Base-by-base conservation (phyloP, 2,329 filamentous ascomycete species). In the Fusarium sp. region DNA sequence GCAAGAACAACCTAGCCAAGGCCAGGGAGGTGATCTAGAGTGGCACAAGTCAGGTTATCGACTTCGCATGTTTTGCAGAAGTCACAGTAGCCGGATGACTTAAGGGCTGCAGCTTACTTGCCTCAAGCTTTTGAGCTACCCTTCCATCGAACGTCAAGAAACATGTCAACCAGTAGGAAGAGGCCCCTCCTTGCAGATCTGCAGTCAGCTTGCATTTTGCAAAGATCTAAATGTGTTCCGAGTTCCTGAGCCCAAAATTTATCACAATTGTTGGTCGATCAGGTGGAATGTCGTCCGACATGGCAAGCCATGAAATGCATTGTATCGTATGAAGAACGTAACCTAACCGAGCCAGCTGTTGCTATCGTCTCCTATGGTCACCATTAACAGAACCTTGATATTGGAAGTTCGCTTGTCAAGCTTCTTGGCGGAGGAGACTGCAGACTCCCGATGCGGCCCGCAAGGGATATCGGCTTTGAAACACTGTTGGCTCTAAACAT, bases 401-500 rank as follows among this genome's bases (percentile, higher is more conserved):
- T 12, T 46, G 44, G 11, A 6, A 6, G 44, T 6, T 9, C 29
- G 29, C 20, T 22, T 16, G 16, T 22, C 18, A 27, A 10, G 9
- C 10, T 37, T n/a, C 47, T 52, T 52, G 49, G 49, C 32, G 7
- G 49, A 12, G 24, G n/a, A 41, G 20, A 34, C 32, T 52, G 49
- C 27, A 42, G 30, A 58, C 40, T 42, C 45, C 52, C 18, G 30
- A 51, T 65, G 45, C 46, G 34, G 41, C 46, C 27, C 37, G 42
- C 7, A 13, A 49, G 27, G 20, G 32, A 27, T 14, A 27, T 40
- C 32, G 41, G 2, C 22, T 13, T 12, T 25, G 47, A 59, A 53
- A 64, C 63, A 44, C 27, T 48, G 49, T 70, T 67, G 62, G 53
- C 18, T 56, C 41, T 37, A 45, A 52, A 42, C 29, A 40, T 22